A percentile compares a stretch with the other conserved stretches of the same genome.
Evolutionary conservation across 2,329 filamentous ascomycete genomes (phyloP).

Genomic region (Berkeleyomyces rouxiae): DNA sequence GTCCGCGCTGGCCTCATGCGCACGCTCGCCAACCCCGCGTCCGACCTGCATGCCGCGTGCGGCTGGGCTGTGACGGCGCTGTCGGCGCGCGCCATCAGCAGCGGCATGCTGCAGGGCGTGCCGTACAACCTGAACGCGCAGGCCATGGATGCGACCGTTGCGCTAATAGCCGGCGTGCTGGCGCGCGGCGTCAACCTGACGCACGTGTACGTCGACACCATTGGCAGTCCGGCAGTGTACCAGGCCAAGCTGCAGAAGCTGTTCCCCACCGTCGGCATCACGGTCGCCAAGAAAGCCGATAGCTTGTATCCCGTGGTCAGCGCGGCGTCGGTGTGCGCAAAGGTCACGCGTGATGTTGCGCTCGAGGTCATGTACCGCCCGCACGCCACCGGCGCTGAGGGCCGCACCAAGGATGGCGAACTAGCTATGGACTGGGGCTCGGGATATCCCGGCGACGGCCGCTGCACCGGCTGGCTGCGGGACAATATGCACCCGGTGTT

Average conservation of each 20-base stretch:
- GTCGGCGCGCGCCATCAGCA: slow-evolving; percentile 67
- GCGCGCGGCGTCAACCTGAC: slow-evolving; percentile 62
- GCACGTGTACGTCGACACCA: slow-evolving; percentile 91
- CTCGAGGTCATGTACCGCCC: slow-evolving; percentile 59
- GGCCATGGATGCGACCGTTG: slow-evolving; percentile 80
- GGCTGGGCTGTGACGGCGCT: slow-evolving; percentile 75
- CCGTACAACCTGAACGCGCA: slow-evolving; percentile 90
- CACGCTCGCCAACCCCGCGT: slow-evolving; percentile 48
- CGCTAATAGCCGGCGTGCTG: slow-evolving; percentile 62
- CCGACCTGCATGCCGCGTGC: slow-evolving; percentile 36
- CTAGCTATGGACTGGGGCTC: slow-evolving; percentile 54
- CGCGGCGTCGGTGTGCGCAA: slow-evolving; percentile 85
- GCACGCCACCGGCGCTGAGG: slow-evolving; percentile 19
- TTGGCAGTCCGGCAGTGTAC: slow-evolving; percentile 68
- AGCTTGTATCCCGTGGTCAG: slow-evolving; percentile 83
- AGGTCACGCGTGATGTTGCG: slow-evolving; percentile 84
- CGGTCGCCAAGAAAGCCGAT: slow-evolving; percentile 81
- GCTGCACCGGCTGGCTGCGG: slow-evolving; percentile 68
- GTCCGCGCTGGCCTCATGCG: slow-evolving; percentile 57
- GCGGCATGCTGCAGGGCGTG: slow-evolving; percentile 55
- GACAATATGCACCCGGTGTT: slow-evolving; percentile 82
- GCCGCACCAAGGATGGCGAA: slow-evolving; percentile 19
- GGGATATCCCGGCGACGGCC: slow-evolving; percentile 77
- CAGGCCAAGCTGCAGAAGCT: slow-evolving; percentile 69
- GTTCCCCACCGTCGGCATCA: slow-evolving; percentile 62